These are phyloP conservation scores for Podospora pseudoanserina DNA, from an alignment of 495 filamentous ascomycete genomes.

Conservation along the genomic window DNA sequence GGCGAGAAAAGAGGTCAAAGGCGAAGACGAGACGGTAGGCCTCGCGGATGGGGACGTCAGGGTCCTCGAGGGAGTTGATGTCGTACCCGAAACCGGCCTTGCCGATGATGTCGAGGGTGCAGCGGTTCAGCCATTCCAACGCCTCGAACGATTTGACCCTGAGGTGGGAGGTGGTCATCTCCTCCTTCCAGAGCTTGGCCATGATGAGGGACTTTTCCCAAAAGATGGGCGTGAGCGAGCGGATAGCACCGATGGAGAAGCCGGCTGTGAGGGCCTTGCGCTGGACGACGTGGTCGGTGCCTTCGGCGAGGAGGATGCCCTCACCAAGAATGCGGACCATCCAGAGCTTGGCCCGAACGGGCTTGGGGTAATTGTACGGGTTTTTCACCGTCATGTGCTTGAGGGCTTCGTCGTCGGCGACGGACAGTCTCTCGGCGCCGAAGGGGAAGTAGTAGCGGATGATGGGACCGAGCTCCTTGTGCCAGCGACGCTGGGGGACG, in stretches of 20 bases:
- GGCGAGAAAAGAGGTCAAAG: constrained; percentile 38
- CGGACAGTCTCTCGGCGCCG: constrained; percentile 26
- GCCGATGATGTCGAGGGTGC: constrained; percentile 52
- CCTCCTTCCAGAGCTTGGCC: constrained; percentile 38
- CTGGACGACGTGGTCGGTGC: constrained; percentile 42
- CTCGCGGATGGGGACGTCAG: constrained; percentile 39
- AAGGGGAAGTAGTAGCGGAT: constrained; percentile 32
- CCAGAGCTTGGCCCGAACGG: constrained; percentile 47
- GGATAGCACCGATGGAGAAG: constrained; percentile 46
- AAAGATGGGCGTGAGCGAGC: constrained; percentile 46
- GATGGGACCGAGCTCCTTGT: constrained; percentile 24
- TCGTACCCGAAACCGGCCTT: constrained; percentile 49
- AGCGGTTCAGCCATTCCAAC: constrained; percentile 48
- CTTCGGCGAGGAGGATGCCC: constrained; percentile 48
- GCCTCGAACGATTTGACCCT: constrained; percentile 37
- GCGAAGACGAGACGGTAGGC: constrained; percentile 47
- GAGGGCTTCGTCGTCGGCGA: constrained; percentile 32
- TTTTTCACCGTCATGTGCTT: constrained; percentile 51
- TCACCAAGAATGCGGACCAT: constrained; percentile 49
- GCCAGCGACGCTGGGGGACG: constrained; percentile 29
- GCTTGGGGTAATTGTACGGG: constrained; percentile 53
- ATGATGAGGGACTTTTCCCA: constrained; percentile 49
- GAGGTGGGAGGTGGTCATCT: constrained; percentile 33
- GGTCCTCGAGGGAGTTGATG: constrained; percentile 42
- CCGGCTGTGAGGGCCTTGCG: constrained; percentile 46